Conservation (phyloP, 208 protist genomes). For the Leishmania turanica region DNA sequence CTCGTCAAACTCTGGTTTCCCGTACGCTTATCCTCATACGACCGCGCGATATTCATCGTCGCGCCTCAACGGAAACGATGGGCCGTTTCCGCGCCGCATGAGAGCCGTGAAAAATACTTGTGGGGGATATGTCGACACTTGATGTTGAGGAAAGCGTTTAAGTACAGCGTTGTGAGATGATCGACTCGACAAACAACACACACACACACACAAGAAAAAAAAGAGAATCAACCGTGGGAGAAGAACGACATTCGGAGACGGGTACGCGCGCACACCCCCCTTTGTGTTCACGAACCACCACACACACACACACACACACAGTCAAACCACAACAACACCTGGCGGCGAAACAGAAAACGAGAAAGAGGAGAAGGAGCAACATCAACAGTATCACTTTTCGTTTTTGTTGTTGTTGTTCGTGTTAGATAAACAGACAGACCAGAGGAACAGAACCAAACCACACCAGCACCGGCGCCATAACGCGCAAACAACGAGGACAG, state of each 20-base stretch:
- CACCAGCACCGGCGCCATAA: too few relatives aligned
- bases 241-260: background rate
- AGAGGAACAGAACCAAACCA: too few relatives aligned
- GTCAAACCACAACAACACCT: background rate
- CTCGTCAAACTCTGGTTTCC: background rate
- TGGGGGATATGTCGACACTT: background rate
- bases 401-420: too few relatives aligned
- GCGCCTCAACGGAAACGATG: background rate
- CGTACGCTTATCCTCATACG: background rate
- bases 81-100: background rate
- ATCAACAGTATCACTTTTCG: too few relatives aligned
- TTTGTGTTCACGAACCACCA: background rate
- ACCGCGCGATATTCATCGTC: background rate
- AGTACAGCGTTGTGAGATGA: constrained; percentile 7
- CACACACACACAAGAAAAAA: constrained; percentile 8
- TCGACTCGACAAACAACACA: constrained; percentile 10
- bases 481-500: too few relatives aligned
- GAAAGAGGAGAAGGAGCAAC: too few relatives aligned
- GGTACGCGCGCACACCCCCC: background rate
- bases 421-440: too few relatives aligned
- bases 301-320: background rate
- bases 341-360: too few relatives aligned
- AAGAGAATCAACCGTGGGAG: too few relatives aligned
- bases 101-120: background rate
- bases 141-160: background rate